Percentiles rank a stretch among this genome's conserved stretches.
Evolutionary conservation across 768 basidiomycete species (phyloP).

Genomic region (Lyophyllum semitale): DNA sequence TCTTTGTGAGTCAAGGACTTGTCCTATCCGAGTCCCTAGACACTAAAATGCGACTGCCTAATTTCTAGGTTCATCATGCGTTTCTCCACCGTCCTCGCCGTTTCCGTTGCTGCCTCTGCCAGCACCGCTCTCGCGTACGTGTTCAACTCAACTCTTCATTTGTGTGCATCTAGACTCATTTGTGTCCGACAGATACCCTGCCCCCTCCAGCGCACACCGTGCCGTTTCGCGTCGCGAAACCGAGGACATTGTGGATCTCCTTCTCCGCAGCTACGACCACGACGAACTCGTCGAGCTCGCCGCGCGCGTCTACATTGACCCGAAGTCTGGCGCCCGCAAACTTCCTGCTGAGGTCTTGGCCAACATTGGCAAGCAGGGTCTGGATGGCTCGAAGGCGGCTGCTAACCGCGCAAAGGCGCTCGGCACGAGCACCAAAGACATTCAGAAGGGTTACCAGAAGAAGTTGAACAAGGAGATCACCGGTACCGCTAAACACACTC

Average conservation of each 20-base stretch:
- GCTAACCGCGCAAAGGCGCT: neutral
- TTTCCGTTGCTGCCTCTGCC: neutral
- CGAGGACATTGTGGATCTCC: neutral
- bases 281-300: neutral
- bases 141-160: neutral
- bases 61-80: neutral
- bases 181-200: neutral
- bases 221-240: neutral
- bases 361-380: conserved; percentile 1
- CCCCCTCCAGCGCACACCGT: neutral
- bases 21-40: too few relatives aligned
- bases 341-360: conserved; percentile 1
- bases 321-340: neutral
- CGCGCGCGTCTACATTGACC: neutral
- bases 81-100: neutral
- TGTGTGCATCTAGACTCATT: neutral
- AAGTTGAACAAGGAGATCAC: neutral
- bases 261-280: neutral
- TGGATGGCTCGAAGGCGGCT: neutral
- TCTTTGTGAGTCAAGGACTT: too few relatives aligned
- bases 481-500: neutral
- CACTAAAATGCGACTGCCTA: too few relatives aligned
- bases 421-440: neutral
- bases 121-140: conserved; percentile 1
- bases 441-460: neutral